phyloP scores from a whole-genome alignment of 192 early-diverging fungal genomes.

The Rhizophagus clarus region DNA sequence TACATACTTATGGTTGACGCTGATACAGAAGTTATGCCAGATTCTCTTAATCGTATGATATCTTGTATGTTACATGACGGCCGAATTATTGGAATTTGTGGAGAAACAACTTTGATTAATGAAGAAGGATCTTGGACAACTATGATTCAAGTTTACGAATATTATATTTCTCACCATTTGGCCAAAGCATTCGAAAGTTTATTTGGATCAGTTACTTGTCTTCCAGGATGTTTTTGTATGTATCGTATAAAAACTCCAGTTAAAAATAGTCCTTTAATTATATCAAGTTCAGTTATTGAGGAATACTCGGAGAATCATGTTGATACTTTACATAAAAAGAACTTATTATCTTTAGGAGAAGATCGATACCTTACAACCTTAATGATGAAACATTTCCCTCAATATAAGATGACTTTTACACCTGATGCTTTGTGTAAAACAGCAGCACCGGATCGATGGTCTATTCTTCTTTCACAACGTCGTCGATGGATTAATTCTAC shows the following conservation, averaged over 20 bases:
- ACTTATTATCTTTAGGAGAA: slow-evolving; percentile 92
- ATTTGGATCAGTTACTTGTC: slow-evolving; percentile 80
- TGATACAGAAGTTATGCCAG: slow-evolving; percentile 79
- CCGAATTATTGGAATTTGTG: slow-evolving; percentile 87
- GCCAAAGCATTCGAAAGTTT: slow-evolving; percentile 86
- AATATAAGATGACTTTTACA: slow-evolving; percentile 91
- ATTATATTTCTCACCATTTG: slow-evolving; percentile 90
- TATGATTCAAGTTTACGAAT: slow-evolving; percentile 97
- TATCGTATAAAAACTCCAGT: slow-evolving; percentile 72
- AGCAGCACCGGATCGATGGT: slow-evolving; percentile 89
- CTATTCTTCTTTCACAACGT: slow-evolving; percentile 88
- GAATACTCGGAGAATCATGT: slow-evolving; percentile 92
- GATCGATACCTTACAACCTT: slow-evolving; percentile 97
- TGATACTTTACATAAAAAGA: slow-evolving; percentile 97
- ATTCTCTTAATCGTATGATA: slow-evolving; percentile 88
- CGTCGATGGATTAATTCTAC: slow-evolving; percentile 99
- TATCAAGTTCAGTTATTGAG: slow-evolving; percentile 74
- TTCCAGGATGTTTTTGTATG: slow-evolving; percentile 88
- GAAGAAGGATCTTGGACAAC: slow-evolving; percentile 91
- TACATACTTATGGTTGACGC: slow-evolving; percentile 81
- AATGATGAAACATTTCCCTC: slow-evolving; percentile 97
- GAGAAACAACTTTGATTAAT: slow-evolving; percentile 90
- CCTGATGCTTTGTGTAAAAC: slow-evolving; percentile 90
- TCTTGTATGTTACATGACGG: slow-evolving; percentile 80
- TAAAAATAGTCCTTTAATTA: slow-evolving; percentile 77